Evolutionary conservation across 2,329 filamentous ascomycete species (phyloP).

Genomic region (Scedosporium aurantiacum): DNA sequence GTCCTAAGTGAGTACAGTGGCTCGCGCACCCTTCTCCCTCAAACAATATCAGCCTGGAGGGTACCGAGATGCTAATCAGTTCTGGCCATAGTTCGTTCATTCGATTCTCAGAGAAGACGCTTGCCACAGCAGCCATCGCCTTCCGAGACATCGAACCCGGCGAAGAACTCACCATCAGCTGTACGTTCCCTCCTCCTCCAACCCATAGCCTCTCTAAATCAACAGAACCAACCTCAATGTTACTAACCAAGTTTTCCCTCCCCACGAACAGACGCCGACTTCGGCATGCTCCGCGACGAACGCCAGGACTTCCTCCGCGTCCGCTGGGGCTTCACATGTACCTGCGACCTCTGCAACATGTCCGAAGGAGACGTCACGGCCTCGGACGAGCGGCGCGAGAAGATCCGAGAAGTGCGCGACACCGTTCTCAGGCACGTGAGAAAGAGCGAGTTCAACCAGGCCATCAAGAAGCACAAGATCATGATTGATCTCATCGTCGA

Average conservation of each 20-base stretch:
- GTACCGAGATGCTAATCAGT: slow-evolving; percentile 1
- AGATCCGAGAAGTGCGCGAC: slow-evolving; percentile 14
- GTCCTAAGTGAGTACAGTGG: slow-evolving; percentile 17
- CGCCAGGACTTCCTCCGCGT: slow-evolving; percentile 13
- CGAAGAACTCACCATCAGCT: slow-evolving; percentile 20
- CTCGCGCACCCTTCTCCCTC: neutral
- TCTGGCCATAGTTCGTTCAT: slow-evolving; percentile 15
- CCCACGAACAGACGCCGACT: slow-evolving; percentile 14
- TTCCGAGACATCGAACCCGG: slow-evolving; percentile 16
- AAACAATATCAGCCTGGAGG: neutral
- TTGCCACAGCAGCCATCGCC: slow-evolving; percentile 16
- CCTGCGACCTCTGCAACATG: slow-evolving; percentile 17
- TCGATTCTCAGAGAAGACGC: slow-evolving; percentile 13
- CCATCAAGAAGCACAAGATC: slow-evolving; percentile 15
- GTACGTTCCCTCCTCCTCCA: slow-evolving; percentile 10
- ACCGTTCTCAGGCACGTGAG: slow-evolving; percentile 15
- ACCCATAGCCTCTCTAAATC: neutral
- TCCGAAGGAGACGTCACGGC: slow-evolving; percentile 16
- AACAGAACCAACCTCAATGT: neutral
- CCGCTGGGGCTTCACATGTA: slow-evolving; percentile 20
- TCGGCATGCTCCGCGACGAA: slow-evolving; percentile 15
- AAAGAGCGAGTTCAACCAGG: slow-evolving; percentile 13
- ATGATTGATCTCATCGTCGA: slow-evolving; percentile 15
- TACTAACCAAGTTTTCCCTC: neutral
- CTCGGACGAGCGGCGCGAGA: slow-evolving; percentile 18